phyloP scores from a whole-genome alignment of 768 basidiomycete species.

The Tubosaeta brunneosetosa region DNA sequence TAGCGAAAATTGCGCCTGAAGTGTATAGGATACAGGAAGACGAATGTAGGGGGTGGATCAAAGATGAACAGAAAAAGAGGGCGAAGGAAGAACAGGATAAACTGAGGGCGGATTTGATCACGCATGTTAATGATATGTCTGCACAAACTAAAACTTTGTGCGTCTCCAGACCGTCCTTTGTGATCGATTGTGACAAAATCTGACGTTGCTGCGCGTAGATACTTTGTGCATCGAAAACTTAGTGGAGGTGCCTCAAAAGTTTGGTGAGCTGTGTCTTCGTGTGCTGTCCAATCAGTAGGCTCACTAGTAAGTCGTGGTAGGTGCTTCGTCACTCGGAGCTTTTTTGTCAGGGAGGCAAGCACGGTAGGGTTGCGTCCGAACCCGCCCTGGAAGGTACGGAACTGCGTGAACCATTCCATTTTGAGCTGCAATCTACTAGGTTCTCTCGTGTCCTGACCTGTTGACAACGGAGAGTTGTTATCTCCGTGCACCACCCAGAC shows the following conservation, averaged over 20 bases:
- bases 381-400: constrained; percentile 23
- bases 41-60: background rate
- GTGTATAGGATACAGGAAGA: constrained; percentile 11
- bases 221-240: constrained; percentile 1
- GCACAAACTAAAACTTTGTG: constrained; percentile 1
- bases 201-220: constrained; percentile 7
- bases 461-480: background rate
- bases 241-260: constrained; percentile 1
- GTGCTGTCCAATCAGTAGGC: too few relatives aligned
- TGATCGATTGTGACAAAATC: too few relatives aligned
- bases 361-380: background rate
- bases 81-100: constrained; percentile 7
- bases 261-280: background rate
- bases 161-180: background rate
- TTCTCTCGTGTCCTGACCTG: background rate
- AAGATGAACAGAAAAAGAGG: background rate
- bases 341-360: constrained; percentile 8
- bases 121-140: constrained; percentile 15
- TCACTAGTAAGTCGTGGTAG: background rate
- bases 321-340: background rate
- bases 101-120: constrained; percentile 18
- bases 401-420: too few relatives aligned
- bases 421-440: background rate
- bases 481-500: constrained; percentile 24
- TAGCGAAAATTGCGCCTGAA: constrained; percentile 6